Base-by-base conservation (phyloP, 176 grass and related monocot species). In the Rhynchospora breviuscula region DNA sequence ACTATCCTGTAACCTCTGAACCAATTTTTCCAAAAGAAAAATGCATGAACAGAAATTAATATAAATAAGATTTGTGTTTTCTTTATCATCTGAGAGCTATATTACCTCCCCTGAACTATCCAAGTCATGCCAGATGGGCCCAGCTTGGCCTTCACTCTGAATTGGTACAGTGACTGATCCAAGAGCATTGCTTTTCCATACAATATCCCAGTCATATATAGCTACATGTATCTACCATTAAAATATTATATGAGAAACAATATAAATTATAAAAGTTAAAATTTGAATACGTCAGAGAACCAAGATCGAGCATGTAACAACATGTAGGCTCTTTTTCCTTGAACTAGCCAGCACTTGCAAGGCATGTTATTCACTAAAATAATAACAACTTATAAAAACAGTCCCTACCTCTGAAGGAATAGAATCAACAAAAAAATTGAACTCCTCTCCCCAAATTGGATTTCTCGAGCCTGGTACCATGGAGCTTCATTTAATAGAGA, bases 171-270 rank as follows among this genome's bases (percentile, higher is more conserved):
- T 89, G 53, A 90, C 91, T 80, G 93, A 95, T 88, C 96, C 96
- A 89, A 99, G 96, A 85, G 87, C 54, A 68, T 93, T 95, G 85
- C 96, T 99, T 89, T 95, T 99, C 96, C 96, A 95, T 92, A 99
- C 85, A 89, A 99, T 99, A 77, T 99, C 96, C 96, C 96, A 99
- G 82, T 99, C 96, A 89, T 99, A 93, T 93, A 99, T 95, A 40
- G 85, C 93, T 59, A 99, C 93, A 71, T 91, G 89, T 90, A 99
- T 87, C 96, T 99, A 85, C 53, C 84, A n/a, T 59, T 31, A 78
- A 78, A 57, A 33, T 31, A 78, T 78, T 54, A 51, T n/a, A 12
- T 23, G 33, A 18, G 25, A 35, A 70, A 66, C 40, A 67, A 67
- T 5, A 15, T 82, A 67, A 59, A 59, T 56, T 29, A 22, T 26